Conservation (phyloP, 2,329 filamentous ascomycete species). For the Neurospora sp. region DNA sequence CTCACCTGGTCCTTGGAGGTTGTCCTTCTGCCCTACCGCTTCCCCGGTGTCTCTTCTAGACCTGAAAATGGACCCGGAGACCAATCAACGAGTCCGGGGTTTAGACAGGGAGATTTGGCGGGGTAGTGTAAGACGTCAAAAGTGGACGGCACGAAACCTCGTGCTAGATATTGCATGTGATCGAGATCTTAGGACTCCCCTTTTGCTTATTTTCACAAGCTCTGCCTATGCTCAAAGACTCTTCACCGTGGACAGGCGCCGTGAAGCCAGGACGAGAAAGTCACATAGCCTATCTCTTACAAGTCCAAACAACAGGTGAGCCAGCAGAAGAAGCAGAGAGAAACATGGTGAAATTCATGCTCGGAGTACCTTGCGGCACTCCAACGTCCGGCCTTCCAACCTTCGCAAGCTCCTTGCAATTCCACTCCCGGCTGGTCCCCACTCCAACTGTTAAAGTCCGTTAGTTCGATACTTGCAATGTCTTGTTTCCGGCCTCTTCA, state of each 20-base stretch:
- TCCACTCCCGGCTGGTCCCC: background rate
- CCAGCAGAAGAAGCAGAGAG: background rate
- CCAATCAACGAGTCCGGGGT: background rate
- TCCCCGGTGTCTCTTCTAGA: background rate
- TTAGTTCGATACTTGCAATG: background rate
- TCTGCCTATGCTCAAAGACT: background rate
- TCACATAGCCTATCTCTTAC: background rate
- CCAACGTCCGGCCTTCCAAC: background rate
- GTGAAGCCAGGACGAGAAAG: background rate
- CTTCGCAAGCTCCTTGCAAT: background rate
- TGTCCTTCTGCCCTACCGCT: background rate
- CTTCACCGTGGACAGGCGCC: background rate
- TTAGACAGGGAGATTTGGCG: background rate
- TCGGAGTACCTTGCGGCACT: background rate
- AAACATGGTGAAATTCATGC: background rate
- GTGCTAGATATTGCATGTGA: background rate
- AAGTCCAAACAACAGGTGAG: background rate
- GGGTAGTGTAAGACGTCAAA: background rate
- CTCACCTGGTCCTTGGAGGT: background rate
- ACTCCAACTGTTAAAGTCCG: background rate
- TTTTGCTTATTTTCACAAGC: background rate
- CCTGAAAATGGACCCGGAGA: background rate
- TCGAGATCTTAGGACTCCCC: background rate
- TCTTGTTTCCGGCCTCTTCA: background rate
- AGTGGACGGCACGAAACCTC: background rate